Evolutionary conservation across 169 alveolate species (phyloP), one percentile per base, ranked within the genome.

Genomic region (Theileria sp.): DNA sequence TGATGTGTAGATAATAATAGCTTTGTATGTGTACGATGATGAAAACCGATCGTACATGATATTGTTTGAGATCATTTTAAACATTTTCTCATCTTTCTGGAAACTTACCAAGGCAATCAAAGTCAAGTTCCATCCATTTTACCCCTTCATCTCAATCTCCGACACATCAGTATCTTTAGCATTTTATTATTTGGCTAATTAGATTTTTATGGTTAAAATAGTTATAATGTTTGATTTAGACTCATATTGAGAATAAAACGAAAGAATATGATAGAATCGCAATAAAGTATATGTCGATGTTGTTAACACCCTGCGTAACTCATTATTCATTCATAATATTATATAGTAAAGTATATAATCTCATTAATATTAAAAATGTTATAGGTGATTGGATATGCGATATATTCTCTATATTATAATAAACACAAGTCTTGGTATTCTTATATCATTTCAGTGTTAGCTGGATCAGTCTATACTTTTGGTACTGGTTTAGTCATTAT

Each of bases 341-440:
- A 44, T 44, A 28, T 50, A 50, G 28, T 15, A 23, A 25, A 78
- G 54, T 0, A 4, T 44, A 44, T 4, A 10, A 13, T 32, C 36
- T 32, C 36, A 32, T 32, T 60, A 4, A n/a, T 0, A 32, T 25
- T 58, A 36, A 17, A 6, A 69, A 17, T 17, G 34, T 17, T 66
- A 38, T n/a, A 72, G 79, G 36, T 87, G 26, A 71, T 77, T 51
- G 97, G 96, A 13, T 97, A 96, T 78, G 96, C 98, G 30, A 75
- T 95, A 21, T 97, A 97, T 87, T 94, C 99, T 28, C 87, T 96
- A 28, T 77, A 85, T 34, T 88, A 97, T 82, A 79, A 94, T 70
- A 94, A 95, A 74, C 97, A 96, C 87, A 94, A 93, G 79, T 93
- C 98, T 49, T 97, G 99, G 99, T 97, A 96, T 83, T 96, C 99